These are phyloP conservation scores for Pinus albicaulis DNA, from an alignment of 75 land plant species.

Conservation along the genomic window DNA sequence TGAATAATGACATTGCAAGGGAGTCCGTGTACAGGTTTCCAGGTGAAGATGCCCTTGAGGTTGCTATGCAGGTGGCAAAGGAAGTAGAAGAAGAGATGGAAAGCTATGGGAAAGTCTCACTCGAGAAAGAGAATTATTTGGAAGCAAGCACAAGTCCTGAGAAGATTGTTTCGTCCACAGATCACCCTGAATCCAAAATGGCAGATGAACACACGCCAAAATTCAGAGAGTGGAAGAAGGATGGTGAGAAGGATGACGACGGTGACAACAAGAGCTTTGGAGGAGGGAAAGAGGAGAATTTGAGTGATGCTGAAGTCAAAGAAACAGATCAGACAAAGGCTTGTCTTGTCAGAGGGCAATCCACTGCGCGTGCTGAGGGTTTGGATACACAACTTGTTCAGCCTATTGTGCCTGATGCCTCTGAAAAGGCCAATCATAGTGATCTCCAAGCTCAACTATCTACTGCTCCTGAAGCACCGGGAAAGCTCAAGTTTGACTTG, in stretches of 20 bases:
- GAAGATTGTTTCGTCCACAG: conserved; percentile 25
- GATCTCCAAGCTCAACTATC: neutral
- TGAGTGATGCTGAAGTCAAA: neutral
- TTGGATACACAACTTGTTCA: neutral
- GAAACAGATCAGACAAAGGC: neutral
- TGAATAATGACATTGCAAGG: neutral
- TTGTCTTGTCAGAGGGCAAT: neutral
- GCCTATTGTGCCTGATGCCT: neutral
- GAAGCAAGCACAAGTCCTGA: conserved; percentile 16
- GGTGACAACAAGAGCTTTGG: neutral
- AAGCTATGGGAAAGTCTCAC: conserved; percentile 12
- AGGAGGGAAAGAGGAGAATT: neutral
- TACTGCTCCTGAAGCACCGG: neutral
- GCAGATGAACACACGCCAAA: neutral
- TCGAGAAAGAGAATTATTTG: conserved; percentile 23
- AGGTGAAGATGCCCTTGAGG: conserved; percentile 47
- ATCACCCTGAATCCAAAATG: neutral
- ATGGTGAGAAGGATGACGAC: conserved; percentile 3
- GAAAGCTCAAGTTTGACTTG: conserved; percentile 34
- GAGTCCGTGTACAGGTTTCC: neutral
- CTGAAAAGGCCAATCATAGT: neutral
- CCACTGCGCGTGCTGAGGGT: neutral
- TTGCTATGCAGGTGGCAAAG: conserved; percentile 42
- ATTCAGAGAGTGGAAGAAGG: neutral
- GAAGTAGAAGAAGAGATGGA: conserved; percentile 13